Evolutionary conservation across 2,329 filamentous ascomycete genomes (phyloP).

Genomic region (Apiospora kogelbergensis): DNA sequence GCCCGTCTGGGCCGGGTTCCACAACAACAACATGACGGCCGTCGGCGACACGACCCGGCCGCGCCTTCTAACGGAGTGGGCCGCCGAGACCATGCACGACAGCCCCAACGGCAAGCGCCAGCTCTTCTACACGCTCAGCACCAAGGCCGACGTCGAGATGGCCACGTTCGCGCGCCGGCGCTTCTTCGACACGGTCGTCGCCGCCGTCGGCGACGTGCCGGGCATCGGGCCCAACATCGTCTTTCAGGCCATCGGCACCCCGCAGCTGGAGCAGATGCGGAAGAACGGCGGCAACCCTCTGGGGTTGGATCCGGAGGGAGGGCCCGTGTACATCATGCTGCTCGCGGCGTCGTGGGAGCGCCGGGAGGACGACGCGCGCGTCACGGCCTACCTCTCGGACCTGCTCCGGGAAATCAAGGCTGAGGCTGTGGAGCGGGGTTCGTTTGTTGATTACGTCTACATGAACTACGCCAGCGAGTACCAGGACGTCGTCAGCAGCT

Average conservation of each 20-base stretch:
- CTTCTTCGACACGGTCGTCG: neutral
- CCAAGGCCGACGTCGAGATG: neutral
- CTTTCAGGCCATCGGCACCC: slow-evolving; percentile 40
- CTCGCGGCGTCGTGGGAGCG: slow-evolving; percentile 23
- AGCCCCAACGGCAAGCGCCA: slow-evolving; percentile 43
- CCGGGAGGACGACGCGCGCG: slow-evolving; percentile 17
- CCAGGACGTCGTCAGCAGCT: neutral
- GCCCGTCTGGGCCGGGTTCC: neutral
- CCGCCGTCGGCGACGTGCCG: neutral
- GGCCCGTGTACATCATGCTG: slow-evolving; percentile 23
- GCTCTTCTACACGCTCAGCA: neutral
- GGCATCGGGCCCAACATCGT: neutral
- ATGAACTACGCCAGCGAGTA: slow-evolving; percentile 4
- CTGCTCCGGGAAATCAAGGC: slow-evolving; percentile 20
- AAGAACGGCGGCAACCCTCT: slow-evolving; percentile 39
- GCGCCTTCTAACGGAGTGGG: slow-evolving; percentile 37
- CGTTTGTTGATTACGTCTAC: slow-evolving; percentile 18
- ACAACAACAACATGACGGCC: neutral
- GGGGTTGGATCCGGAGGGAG: slow-evolving; percentile 28
- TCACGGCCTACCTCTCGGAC: slow-evolving; percentile 8
- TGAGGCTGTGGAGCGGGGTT: slow-evolving; percentile 13
- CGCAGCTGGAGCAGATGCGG: slow-evolving; percentile 33
- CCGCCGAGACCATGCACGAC: slow-evolving; percentile 34
- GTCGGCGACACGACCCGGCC: neutral
- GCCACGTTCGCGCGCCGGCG: slow-evolving; percentile 35